Base-by-base conservation (phyloP, 164 flowering plant species). In the Buxus sempervirens region DNA sequence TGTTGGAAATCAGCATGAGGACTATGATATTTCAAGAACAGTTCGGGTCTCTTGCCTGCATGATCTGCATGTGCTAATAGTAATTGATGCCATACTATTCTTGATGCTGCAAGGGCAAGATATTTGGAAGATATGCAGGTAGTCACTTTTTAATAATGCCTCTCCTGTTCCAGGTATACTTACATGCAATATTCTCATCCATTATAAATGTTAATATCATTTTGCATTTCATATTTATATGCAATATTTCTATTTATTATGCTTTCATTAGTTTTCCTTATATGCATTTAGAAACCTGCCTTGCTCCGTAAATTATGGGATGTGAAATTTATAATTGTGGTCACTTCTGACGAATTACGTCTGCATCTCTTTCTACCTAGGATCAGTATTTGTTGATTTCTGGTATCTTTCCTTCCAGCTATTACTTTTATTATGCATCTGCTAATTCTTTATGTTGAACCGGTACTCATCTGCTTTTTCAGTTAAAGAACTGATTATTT, bases 61-160 rank as follows among this genome's bases (percentile, higher is more conserved):
- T 62, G 62, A 24, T 67, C 23, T 60, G 49, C 59, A n/a, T 60
- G 15, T 28, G 58, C 51, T 36, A 68, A 48, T 68, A 2, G 19
- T 9, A 21, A 49, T 18, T 24, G 58, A 60, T 45, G 36, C n/a
- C 57, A 42, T 15, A 0, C 36, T 18, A 19, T 10, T 41, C 16
- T 19, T 67, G 54, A 9, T 25, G n/a, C 26, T 22, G 38, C 61
- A 53, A 27, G 18, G 14, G 53, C 51, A 38, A 66, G 62, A 56
- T 66, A 54, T 19, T 59, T 56, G 16, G 45, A 53, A 51, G 24
- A 27, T 26, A 18, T 64, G 24, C 18, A 26, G 41, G 41, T 26
- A 49, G 32, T 16, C 20, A 45, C 24, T 48, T 63, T 42, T 51
- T 62, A 23, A 38, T 4, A 20, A 4, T 38, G 51, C 20, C 13